Conservation (phyloP, 169 alveolate species). For the Miamiensis avidus region DNA sequence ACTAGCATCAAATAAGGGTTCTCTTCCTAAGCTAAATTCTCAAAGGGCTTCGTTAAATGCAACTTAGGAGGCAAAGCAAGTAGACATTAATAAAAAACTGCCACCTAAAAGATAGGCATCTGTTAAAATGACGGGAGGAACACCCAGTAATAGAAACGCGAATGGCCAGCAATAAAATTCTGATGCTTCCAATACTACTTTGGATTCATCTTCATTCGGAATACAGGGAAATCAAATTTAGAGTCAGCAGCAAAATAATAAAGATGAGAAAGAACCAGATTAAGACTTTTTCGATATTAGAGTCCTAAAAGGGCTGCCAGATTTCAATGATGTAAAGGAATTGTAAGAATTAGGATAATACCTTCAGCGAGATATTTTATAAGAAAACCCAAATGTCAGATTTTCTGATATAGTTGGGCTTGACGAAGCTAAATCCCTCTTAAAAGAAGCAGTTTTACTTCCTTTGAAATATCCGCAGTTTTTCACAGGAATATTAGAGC, state of each 20-base stretch:
- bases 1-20: slow-evolving; percentile 18
- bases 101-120: slow-evolving; percentile 1
- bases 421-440: slow-evolving; percentile 86
- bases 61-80: slow-evolving; percentile 12
- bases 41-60: slow-evolving; percentile 7
- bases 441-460: slow-evolving; percentile 92
- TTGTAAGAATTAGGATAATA: slow-evolving; percentile 72
- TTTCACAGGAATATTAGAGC: slow-evolving; percentile 91
- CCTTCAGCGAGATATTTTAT: slow-evolving; percentile 80
- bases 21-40: slow-evolving; percentile 23
- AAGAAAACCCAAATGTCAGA: slow-evolving; percentile 76
- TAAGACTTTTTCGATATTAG: slow-evolving; percentile 72
- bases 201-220: no score
- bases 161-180: no score
- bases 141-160: slow-evolving; percentile 14
- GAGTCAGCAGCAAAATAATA: no score
- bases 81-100: slow-evolving; percentile 1
- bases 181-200: no score
- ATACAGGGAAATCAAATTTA: no score
- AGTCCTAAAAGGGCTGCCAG: slow-evolving; percentile 75
- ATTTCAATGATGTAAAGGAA: slow-evolving; percentile 67
- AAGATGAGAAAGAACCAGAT: slow-evolving; percentile 57
- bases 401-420: slow-evolving; percentile 90
- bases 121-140: slow-evolving; percentile 7
- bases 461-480: slow-evolving; percentile 91